Evolutionary conservation across 2,329 filamentous ascomycete genomes (phyloP).

Genomic region (Exserohilum turcica): DNA sequence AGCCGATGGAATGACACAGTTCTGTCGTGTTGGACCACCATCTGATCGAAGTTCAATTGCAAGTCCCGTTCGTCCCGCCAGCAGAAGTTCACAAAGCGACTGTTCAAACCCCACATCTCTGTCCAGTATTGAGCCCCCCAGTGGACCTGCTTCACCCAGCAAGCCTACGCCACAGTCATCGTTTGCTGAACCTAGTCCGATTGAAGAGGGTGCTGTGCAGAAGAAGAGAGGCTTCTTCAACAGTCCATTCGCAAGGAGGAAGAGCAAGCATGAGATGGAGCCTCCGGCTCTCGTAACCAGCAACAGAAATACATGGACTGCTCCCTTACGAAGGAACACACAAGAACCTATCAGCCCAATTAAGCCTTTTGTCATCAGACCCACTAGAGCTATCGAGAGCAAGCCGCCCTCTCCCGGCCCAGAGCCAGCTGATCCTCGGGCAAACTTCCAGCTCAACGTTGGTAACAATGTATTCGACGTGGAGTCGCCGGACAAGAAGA

Average conservation of each 20-base stretch:
- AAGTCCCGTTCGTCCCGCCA: slow-evolving; percentile 75
- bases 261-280: slow-evolving; percentile 82
- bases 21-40: slow-evolving; percentile 77
- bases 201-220: slow-evolving; percentile 57
- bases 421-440: slow-evolving; percentile 88
- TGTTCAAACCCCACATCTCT: slow-evolving; percentile 87
- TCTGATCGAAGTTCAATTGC: slow-evolving; percentile 72
- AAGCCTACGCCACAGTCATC: slow-evolving; percentile 57
- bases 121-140: slow-evolving; percentile 81
- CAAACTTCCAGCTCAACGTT: slow-evolving; percentile 90
- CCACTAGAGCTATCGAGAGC: slow-evolving; percentile 37
- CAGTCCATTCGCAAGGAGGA: slow-evolving; percentile 84
- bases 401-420: slow-evolving; percentile 52
- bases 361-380: slow-evolving; percentile 44
- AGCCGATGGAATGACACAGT: slow-evolving; percentile 95
- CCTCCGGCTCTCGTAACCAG: slow-evolving; percentile 48
- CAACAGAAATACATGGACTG: slow-evolving; percentile 61
- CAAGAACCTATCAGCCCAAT: slow-evolving; percentile 49
- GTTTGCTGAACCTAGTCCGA: slow-evolving; percentile 28
- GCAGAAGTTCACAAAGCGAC: slow-evolving; percentile 87
- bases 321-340: slow-evolving; percentile 46
- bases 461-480: slow-evolving; percentile 97
- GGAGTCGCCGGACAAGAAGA: slow-evolving; percentile 70
- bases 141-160: slow-evolving; percentile 72
- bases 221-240: slow-evolving; percentile 89